phyloP scores from a whole-genome alignment of 257 asterid genomes.

The Solanum bulbocastanum region DNA sequence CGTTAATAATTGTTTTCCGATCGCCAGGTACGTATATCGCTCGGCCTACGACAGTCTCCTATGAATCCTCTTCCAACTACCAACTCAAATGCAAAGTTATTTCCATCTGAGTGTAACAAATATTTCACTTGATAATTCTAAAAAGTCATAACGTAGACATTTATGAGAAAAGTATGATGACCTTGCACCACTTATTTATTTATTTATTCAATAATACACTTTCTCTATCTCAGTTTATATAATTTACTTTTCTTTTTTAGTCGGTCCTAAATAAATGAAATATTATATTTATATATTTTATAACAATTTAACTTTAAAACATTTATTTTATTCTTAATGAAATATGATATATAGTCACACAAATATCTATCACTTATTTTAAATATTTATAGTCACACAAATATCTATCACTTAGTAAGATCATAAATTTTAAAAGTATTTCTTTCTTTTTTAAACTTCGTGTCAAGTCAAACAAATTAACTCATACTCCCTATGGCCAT shows the following conservation, averaged over 20 bases:
- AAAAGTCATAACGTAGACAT: neutral
- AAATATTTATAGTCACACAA: too few relatives aligned
- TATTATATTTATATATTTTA: too few relatives aligned
- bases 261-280: neutral
- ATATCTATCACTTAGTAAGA: neutral
- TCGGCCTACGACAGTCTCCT: neutral
- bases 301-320: neutral
- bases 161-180: neutral
- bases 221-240: too few relatives aligned
- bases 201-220: neutral
- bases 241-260: too few relatives aligned
- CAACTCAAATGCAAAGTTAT: neutral
- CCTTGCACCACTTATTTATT: neutral
- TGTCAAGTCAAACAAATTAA: too few relatives aligned
- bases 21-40: neutral
- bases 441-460: too few relatives aligned
- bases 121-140: neutral
- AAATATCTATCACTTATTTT: too few relatives aligned
- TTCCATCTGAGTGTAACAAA: neutral
- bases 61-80: neutral
- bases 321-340: neutral
- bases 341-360: too few relatives aligned
- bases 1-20: neutral
- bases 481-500: too few relatives aligned
- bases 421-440: too few relatives aligned